Base-by-base conservation (phyloP, 2,329 filamentous ascomycete genomes). In the Lasiodiplodia sp. region DNA sequence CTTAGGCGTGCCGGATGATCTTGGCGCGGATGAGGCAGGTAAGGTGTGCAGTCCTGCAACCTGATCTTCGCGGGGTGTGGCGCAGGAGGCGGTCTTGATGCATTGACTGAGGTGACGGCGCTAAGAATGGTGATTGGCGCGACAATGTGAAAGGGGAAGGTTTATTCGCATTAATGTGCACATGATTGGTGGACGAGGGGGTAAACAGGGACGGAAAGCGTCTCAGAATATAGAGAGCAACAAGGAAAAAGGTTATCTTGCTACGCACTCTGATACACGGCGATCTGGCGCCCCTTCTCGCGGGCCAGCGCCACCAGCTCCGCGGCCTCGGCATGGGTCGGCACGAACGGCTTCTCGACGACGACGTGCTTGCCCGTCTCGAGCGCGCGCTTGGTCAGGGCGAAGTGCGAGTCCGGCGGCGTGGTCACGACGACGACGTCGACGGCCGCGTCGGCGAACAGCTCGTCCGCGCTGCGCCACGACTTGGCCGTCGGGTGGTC, bases 341-440 rank as follows among this genome's bases (percentile, higher is more conserved):
- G 90, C 14, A 92, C 91, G 77, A 95, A 95, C 2, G 92, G 92
- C 83, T 95, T 95, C 83, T 95, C 92, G 60, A 91, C 90, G 65
- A 95, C 83, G 31, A 94, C 90, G 78, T 95, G 90, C 83, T 94
- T 94, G 73, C 90, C 90, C 11, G 86, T 83, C 75, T 90, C 84
- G 58, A 95, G 83, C 0, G 90, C 89, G 64, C 86, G 79, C 78
- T 88, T 89, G 44, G 88, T 83, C 73, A 94, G 83, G 18, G 83
- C 77, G 75, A 88, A 92, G 82, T 95, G 92, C 12, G 88, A 90
- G 70, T 90, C 85, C 0, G 92, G 92, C 0, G 91, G 88, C 0
- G 91, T 93, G 65, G 89, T 89, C 70, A 96, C 81, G 72, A 93
- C 84, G 38, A 94, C 86, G 21, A 94, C 82, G 75, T 94, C 87